These are phyloP conservation scores for Phyllosticta paracitricarpa DNA, from an alignment of 2,329 filamentous ascomycete genomes.

Conservation along the genomic window DNA sequence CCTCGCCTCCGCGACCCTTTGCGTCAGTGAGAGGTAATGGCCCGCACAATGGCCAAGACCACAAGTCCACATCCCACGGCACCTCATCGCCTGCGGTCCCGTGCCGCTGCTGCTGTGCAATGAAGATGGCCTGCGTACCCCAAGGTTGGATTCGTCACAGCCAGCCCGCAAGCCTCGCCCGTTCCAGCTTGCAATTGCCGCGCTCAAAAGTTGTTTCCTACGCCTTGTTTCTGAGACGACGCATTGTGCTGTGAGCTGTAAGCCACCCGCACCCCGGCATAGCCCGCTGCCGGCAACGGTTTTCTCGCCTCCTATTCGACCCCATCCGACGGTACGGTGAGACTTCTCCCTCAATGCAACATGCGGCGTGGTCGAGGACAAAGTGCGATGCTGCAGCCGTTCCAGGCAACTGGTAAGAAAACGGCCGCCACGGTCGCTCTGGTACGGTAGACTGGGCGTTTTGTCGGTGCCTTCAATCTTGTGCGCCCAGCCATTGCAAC, in stretches of 20 bases:
- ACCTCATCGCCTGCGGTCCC: background rate
- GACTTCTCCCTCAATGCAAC: background rate
- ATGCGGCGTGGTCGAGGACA: background rate
- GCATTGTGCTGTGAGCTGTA: background rate
- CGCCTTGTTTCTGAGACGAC: background rate
- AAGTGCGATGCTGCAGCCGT: background rate
- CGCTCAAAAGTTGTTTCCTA: slow-evolving; percentile 37
- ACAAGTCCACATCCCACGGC: background rate
- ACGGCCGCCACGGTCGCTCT: background rate
- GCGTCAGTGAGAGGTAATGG: slow-evolving; percentile 18
- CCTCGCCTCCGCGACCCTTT: slow-evolving; percentile 28
- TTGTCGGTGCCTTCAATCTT: slow-evolving; percentile 27
- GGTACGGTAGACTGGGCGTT: background rate
- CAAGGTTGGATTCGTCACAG: background rate
- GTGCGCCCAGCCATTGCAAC: slow-evolving; percentile 29
- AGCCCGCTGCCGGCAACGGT: background rate
- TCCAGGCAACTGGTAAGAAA: background rate
- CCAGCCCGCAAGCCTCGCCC: slow-evolving; percentile 38
- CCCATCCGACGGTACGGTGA: background rate
- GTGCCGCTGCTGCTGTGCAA: slow-evolving; percentile 6
- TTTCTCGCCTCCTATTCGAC: background rate
- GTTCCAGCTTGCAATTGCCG: slow-evolving; percentile 64
- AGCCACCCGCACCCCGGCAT: background rate
- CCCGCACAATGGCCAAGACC: background rate
- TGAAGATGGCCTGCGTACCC: slow-evolving; percentile 6